Base-by-base conservation (phyloP, 176 grass and related monocot species). In the Poa annua region DNA sequence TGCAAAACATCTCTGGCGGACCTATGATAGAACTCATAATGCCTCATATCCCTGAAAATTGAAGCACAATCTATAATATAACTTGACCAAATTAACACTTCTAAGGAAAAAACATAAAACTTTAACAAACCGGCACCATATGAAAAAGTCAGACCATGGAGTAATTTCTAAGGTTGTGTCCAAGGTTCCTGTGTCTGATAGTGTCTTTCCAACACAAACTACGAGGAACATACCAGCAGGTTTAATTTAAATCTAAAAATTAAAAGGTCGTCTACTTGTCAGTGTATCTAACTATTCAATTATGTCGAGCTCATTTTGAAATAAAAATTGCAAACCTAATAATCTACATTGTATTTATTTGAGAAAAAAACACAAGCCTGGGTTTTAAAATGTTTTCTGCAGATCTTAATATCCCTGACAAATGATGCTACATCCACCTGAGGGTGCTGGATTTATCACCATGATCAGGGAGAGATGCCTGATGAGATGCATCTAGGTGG, bases 21-120 rank as follows among this genome's bases (percentile, higher is more conserved):
- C 0, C 0, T 5, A 39, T 15, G 1, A 11, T 13, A 20, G 26
- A 0, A 3, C 35, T 1, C 1, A 84, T 29, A 33, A 81, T 61
- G 50, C 8, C 8, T 19, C 1, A 4, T 0, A 5, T 24, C 49
- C 49, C 70, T 82, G 0, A 0, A 0, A 0, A 76, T 0, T 10
- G 6, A 59, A 29, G 16, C 77, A 0, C 12, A 0, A 4, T 38
- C 87, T 89, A 82, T 68, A n/a, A 76, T 42, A 68, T 61, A 68
- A 11, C 32, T 85, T 69, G 61, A 64, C 22, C 66, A 52, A 81
- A 44, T 85, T 34, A 47, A 66, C 3, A 69, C 26, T 84, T 49
- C 39, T 29, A 38, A 16, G 29, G 32, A 69, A 66, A 84, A 13
- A 29, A 57, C 0, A 25, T 29, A 32, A 13, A 63, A 63, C 60